Evolutionary conservation across 2,329 filamentous ascomycete species (phyloP).

Genomic region (Microdochium nivale): DNA sequence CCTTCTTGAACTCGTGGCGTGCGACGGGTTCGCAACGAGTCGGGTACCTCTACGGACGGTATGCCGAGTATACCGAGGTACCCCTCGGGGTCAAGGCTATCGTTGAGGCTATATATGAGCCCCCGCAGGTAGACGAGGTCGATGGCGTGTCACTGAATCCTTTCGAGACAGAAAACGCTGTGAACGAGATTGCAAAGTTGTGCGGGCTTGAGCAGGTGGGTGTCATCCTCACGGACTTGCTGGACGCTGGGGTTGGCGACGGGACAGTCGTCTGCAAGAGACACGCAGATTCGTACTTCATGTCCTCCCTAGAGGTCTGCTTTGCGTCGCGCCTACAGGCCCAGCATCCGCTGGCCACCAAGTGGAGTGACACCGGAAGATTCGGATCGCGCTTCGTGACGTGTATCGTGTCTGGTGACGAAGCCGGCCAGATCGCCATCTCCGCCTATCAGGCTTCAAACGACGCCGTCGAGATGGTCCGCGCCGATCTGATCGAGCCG

Average conservation of each 20-base stretch:
- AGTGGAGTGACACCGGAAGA: constrained; percentile 91
- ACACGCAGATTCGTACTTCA: constrained; percentile 88
- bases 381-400: constrained; percentile 98
- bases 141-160: constrained; percentile 80
- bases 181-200: constrained; percentile 70
- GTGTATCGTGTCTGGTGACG: constrained; percentile 89
- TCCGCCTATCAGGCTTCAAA: constrained; percentile 93
- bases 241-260: constrained; percentile 72
- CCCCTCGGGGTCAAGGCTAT: constrained; percentile 91
- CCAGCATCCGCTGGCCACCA: constrained; percentile 79
- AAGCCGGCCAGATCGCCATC: constrained; percentile 78
- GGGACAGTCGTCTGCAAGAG: constrained; percentile 90
- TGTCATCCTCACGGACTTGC: constrained; percentile 88
- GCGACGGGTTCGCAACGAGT: constrained; percentile 75
- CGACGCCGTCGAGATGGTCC: constrained; percentile 92
- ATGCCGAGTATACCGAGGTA: constrained; percentile 84
- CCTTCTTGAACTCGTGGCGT: constrained; percentile 88
- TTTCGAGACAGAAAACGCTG: constrained; percentile 76
- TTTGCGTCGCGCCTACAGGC: constrained; percentile 86
- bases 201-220: constrained; percentile 86
- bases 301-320: constrained; percentile 84
- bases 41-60: constrained; percentile 85
- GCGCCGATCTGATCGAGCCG: constrained; percentile 88
- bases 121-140: constrained; percentile 79
- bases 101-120: constrained; percentile 95